These are phyloP conservation scores for Rhazya stricta DNA, from an alignment of 257 asterid species.

Conservation along the genomic window DNA sequence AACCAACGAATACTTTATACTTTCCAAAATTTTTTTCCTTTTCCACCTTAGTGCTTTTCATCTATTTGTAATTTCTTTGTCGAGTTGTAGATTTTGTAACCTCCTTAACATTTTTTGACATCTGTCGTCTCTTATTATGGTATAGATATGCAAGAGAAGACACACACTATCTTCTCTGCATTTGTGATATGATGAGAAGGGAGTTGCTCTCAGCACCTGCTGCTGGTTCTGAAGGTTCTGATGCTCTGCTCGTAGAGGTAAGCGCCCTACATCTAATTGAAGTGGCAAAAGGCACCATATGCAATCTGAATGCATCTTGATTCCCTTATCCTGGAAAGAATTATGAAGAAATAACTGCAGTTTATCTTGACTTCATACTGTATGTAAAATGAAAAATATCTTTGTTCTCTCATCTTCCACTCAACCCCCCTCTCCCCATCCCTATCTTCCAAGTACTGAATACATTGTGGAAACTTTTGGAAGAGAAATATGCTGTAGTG, in stretches of 20 bases:
- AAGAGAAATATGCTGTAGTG: neutral
- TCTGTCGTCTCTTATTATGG: slow-evolving; percentile 5
- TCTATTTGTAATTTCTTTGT: neutral
- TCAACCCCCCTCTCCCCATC: neutral
- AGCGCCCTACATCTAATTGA: slow-evolving; percentile 20
- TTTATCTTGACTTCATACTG: neutral
- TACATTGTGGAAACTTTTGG: neutral
- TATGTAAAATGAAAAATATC: neutral
- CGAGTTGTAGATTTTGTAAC: neutral
- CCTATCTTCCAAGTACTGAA: neutral
- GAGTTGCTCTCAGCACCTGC: slow-evolving; percentile 44
- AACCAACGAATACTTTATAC: neutral
- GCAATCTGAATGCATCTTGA: neutral
- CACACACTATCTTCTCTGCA: slow-evolving; percentile 86
- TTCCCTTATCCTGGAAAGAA: neutral
- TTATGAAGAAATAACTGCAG: neutral
- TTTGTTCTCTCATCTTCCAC: neutral
- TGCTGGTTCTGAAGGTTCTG: slow-evolving; percentile 55
- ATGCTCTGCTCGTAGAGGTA: slow-evolving; percentile 76
- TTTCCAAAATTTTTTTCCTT: neutral
- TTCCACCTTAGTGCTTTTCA: neutral
- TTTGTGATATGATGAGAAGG: slow-evolving; percentile 74
- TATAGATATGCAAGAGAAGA: slow-evolving; percentile 96
- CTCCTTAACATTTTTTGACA: neutral
- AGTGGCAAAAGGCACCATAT: neutral